These are phyloP conservation scores for Coniochaeta sp. DNA, from an alignment of 2,329 filamentous ascomycete species.

Conservation along the genomic window DNA sequence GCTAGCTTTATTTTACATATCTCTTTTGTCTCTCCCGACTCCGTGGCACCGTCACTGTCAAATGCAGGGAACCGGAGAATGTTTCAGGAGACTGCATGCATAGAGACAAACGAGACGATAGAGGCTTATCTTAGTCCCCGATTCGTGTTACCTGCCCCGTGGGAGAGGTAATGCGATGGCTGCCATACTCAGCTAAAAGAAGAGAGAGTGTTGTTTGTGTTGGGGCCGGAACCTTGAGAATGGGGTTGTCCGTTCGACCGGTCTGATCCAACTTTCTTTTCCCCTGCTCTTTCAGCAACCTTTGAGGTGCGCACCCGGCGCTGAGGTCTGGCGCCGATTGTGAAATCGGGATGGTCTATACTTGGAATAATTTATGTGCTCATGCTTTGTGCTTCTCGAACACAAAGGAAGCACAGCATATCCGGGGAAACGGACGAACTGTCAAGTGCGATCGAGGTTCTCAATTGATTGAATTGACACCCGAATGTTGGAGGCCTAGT, in stretches of 20 bases:
- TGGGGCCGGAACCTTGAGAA: background rate
- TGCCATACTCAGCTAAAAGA: too few species aligned
- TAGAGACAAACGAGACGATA: background rate
- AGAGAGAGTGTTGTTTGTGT: background rate
- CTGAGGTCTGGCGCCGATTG: background rate
- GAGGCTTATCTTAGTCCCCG: background rate
- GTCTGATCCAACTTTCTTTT: too few species aligned
- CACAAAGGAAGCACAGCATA: background rate
- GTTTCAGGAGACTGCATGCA: background rate
- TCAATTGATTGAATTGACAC: background rate
- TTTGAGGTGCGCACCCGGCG: background rate
- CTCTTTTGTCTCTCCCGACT: background rate
- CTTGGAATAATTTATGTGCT: background rate
- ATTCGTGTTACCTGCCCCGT: background rate
- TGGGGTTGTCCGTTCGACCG: background rate
- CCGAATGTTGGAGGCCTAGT: background rate
- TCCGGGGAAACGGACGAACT: background rate
- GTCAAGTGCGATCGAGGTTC: background rate
- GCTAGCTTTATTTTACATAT: background rate
- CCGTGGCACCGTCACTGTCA: background rate
- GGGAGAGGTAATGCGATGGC: background rate
- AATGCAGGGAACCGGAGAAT: background rate
- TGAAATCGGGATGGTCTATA: background rate
- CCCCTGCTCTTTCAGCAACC: too few species aligned
- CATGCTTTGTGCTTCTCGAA: background rate